phyloP scores from a whole-genome alignment of 306 rosid genomes.

The Rosa chinensis region DNA sequence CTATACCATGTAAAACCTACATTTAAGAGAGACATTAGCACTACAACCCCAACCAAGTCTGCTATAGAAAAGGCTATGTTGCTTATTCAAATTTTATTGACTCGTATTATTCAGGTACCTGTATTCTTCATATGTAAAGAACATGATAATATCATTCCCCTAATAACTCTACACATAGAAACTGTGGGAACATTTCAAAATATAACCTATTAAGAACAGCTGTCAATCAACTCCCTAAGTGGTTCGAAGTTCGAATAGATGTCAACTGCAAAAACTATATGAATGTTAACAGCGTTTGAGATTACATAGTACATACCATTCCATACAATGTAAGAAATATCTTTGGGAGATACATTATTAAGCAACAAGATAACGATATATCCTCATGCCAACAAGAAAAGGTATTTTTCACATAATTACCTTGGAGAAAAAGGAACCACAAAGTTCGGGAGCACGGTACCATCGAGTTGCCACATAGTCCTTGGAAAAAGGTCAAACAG shows the following conservation, averaged over 20 bases:
- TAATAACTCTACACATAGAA: not conserved
- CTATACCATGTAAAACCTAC: not conserved
- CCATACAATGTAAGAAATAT: not conserved
- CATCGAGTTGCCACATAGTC: constrained; percentile 78
- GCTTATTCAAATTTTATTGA: not conserved
- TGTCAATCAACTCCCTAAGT: not conserved
- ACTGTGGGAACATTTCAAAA: not conserved
- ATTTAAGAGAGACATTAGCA: not conserved
- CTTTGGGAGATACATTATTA: not conserved
- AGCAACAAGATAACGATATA: not conserved
- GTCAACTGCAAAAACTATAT: not conserved
- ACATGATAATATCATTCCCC: not conserved
- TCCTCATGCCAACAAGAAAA: not conserved
- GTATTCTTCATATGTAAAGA: not conserved
- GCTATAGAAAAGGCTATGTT: not conserved
- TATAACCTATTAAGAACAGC: not conserved
- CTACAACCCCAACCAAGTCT: not conserved
- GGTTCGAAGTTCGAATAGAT: not conserved
- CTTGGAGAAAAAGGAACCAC: constrained; percentile 72
- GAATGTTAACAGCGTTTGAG: not conserved
- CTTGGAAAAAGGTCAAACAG: constrained; percentile 26
- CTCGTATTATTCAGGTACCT: not conserved
- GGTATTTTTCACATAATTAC: constrained; percentile 19
- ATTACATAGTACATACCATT: not conserved
- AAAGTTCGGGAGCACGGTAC: constrained; percentile 82